Evolutionary conservation across 73 alveolate genomes (phyloP), one percentile per base, ranked within the genome.

Genomic region (Stentor roeselii): DNA sequence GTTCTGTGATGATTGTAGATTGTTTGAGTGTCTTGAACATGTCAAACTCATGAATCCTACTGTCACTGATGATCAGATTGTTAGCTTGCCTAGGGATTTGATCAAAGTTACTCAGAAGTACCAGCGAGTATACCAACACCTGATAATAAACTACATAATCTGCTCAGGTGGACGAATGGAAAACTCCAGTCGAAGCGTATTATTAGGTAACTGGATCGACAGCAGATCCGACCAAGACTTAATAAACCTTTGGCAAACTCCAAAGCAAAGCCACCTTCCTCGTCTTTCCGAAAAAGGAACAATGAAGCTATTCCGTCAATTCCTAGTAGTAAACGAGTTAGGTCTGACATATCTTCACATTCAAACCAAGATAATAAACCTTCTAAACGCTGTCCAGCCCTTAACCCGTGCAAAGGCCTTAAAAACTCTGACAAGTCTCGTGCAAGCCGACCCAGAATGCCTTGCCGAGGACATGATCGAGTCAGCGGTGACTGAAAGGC

Each of bases 1-100:
- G 74, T n/a, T 15, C 67, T 76, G 84, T 76, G 84, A 76, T 35
- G 84, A 76, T 40, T 76, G 84, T 38, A 76, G 84, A 76, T 14
- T 76, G 32, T 76, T 15, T 76, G 39, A 76, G 39, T 37, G 67
- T 32, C 27, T 39, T 32, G 38, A 76, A 41, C 27, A 76, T 21
- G 6, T 76, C 37, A 14, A 6, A 6, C 6, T 61, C 6, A 6
- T 14, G 27, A 36, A 61, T 6, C 21, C 38, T 61, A 35, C 6
- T 30, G 11, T 30, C 14, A 61, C 11, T 61, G 82, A 35, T 6
- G 82, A 61, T 30, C 59, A 61, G 27, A 61, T 30, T 61, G 6
- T n/a, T 61, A 36, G 21, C 6, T 61, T 30, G 42, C 58, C 42
- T 14, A 14, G 6, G 82, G 42, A 61, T 6, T 11, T n/a, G 38